Evolutionary conservation across 306 rosid genomes (phyloP).

Genomic region (Citrullus colocynthis): DNA sequence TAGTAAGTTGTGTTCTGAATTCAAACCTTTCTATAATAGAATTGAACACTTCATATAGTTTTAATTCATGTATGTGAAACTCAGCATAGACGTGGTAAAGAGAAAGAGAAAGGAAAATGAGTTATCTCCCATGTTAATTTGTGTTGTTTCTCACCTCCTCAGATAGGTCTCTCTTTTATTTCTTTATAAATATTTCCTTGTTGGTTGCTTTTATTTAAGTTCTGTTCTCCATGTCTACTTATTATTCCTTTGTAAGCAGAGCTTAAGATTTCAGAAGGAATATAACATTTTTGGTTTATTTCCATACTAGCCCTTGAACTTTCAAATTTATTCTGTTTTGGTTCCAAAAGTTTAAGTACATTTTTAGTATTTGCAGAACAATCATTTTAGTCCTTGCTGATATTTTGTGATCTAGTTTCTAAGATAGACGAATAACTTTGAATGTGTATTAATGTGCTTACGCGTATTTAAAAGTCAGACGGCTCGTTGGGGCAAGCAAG

Average conservation of each 20-base stretch:
- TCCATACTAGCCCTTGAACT: neutral
- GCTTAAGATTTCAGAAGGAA: neutral
- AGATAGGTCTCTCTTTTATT: neutral
- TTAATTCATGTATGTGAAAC: neutral
- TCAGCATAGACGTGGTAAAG: neutral
- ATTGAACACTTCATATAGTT: neutral
- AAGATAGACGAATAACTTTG: neutral
- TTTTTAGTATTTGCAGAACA: neutral
- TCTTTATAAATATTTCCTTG: neutral
- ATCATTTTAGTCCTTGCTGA: neutral
- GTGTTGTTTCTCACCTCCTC: neutral
- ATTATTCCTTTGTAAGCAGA: neutral
- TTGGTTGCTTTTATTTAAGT: neutral
- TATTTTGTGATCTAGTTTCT: neutral
- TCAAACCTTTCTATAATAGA: neutral
- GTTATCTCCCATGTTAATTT: neutral
- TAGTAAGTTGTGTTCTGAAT: conserved; percentile 4
- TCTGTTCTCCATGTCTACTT: neutral
- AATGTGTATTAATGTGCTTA: neutral
- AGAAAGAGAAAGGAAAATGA: neutral
- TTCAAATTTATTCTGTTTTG: neutral
- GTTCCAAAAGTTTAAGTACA: neutral
- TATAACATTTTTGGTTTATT: neutral
- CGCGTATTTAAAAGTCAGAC: too few relatives aligned
- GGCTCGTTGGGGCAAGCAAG: neutral